These are phyloP conservation scores for Boletus vermiculosoides DNA, from an alignment of 768 basidiomycete species.

Conservation along the genomic window DNA sequence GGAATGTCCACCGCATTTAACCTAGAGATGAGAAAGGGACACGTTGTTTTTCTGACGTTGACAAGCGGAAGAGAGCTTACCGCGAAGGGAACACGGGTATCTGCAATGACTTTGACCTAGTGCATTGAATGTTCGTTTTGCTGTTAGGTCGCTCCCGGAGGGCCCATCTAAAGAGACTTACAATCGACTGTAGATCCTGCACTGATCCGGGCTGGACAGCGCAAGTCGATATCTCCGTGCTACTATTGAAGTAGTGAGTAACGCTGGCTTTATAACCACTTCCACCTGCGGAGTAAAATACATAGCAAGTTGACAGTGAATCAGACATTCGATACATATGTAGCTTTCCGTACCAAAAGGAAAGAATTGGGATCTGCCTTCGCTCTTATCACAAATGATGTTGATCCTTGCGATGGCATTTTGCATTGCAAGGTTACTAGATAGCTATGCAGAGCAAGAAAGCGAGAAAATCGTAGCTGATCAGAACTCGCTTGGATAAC, in stretches of 20 bases:
- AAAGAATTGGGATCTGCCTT: constrained; percentile 11
- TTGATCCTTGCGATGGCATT: constrained; percentile 2
- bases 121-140: background rate
- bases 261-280: constrained; percentile 12
- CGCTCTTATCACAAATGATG: background rate
- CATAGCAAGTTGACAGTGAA: background rate
- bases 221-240: constrained; percentile 3
- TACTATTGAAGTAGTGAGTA: constrained; percentile 10
- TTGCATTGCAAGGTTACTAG: background rate
- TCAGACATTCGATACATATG: background rate
- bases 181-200: constrained; percentile 5
- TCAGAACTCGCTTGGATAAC: background rate
- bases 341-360: background rate
- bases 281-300: constrained; percentile 2
- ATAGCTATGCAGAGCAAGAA: background rate
- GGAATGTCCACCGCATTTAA: too few species aligned
- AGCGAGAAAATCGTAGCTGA: background rate
- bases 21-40: constrained; percentile 9
- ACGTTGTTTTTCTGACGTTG: background rate
- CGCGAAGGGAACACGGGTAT: constrained; percentile 9
- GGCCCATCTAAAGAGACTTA: background rate
- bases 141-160: too few species aligned
- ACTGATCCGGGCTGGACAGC: constrained; percentile 14
- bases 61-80: background rate
- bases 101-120: constrained; percentile 11